These are phyloP conservation scores for Niebla homalea DNA, from an alignment of 495 filamentous ascomycete genomes.

Conservation along the genomic window DNA sequence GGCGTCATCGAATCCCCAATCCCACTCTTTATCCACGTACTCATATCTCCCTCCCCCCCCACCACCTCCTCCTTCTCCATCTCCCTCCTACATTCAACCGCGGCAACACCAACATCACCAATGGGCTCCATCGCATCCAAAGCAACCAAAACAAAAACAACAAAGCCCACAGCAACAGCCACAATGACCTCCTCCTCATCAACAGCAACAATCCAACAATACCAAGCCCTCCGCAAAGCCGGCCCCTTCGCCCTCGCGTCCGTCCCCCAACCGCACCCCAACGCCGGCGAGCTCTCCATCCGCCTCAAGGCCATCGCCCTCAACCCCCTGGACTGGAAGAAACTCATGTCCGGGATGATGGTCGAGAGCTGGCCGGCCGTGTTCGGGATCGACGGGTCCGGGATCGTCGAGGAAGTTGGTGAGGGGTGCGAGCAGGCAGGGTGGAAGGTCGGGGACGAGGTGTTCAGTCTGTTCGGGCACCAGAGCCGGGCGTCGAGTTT, in stretches of 20 bases:
- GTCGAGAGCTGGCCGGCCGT: conserved; percentile 22
- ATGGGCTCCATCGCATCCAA: too few relatives aligned
- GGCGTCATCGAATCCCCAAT: neutral
- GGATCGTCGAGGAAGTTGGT: conserved; percentile 27
- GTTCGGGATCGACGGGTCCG: conserved; percentile 31
- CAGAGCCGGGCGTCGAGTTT: conserved; percentile 23
- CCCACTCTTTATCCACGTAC: neutral
- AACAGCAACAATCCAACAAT: conserved; percentile 1
- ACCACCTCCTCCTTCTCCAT: too few relatives aligned
- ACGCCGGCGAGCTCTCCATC: conserved; percentile 25
- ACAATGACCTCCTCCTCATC: too few relatives aligned
- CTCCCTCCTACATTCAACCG: too few relatives aligned
- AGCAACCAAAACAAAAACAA: too few relatives aligned
- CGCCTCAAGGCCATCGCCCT: conserved; percentile 30
- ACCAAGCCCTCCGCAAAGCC: conserved; percentile 3
- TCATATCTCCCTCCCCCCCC: too few relatives aligned
- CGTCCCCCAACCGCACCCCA: conserved; percentile 23
- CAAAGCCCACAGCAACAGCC: too few relatives aligned
- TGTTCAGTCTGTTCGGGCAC: conserved; percentile 18
- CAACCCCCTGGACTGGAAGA: conserved; percentile 28
- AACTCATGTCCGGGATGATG: conserved; percentile 18
- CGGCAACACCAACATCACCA: too few relatives aligned
- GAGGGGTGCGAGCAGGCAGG: conserved; percentile 16
- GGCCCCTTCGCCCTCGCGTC: conserved; percentile 20
- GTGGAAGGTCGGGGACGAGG: conserved; percentile 29